Percentiles rank a stretch among this genome's conserved stretches.
Evolutionary conservation across 768 basidiomycete species (phyloP).

Genomic region (Hypholoma sublateritium): DNA sequence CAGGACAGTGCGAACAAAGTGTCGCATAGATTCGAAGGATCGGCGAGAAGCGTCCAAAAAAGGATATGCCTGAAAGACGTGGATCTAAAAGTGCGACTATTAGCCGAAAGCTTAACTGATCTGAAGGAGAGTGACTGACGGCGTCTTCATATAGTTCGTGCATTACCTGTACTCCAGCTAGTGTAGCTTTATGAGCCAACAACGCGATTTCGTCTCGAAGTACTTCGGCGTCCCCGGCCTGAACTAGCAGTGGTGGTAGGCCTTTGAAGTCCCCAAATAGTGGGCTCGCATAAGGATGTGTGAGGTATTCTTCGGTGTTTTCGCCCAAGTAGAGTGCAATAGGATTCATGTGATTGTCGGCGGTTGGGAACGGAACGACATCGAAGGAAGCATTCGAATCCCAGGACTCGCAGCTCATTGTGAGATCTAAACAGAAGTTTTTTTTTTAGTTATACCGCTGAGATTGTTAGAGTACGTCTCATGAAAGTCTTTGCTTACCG

Average conservation of each 20-base stretch:
- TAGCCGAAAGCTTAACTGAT: no score
- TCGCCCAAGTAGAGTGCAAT: slow-evolving; percentile 93
- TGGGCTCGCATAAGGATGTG: slow-evolving; percentile 95
- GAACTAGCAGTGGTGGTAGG: slow-evolving; percentile 88
- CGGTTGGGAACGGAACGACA: slow-evolving; percentile 70
- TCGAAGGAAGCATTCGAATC: slow-evolving; percentile 89
- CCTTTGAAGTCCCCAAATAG: slow-evolving; percentile 88
- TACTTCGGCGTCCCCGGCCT: slow-evolving; percentile 92
- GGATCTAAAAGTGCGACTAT: slow-evolving; percentile 48
- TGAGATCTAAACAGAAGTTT: slow-evolving; percentile 61
- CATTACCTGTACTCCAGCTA: slow-evolving; percentile 81
- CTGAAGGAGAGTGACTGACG: slow-evolving; percentile 42
- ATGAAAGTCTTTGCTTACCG: slow-evolving; percentile 50
- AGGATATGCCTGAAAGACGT: slow-evolving; percentile 89
- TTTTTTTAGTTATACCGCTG: background rate
- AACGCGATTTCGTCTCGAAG: slow-evolving; percentile 92
- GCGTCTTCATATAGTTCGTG: slow-evolving; percentile 93
- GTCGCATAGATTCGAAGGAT: slow-evolving; percentile 68
- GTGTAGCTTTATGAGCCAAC: slow-evolving; percentile 88
- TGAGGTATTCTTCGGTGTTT: slow-evolving; percentile 76
- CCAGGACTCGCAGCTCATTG: slow-evolving; percentile 99
- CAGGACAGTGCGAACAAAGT: slow-evolving; percentile 65
- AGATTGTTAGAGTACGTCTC: background rate
- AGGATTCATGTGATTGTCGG: slow-evolving; percentile 88
- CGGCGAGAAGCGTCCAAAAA: slow-evolving; percentile 67